Evolutionary conservation across 768 basidiomycete genomes (phyloP), one percentile per base, ranked within the genome.

Genomic region (Hericium rajendrae): DNA sequence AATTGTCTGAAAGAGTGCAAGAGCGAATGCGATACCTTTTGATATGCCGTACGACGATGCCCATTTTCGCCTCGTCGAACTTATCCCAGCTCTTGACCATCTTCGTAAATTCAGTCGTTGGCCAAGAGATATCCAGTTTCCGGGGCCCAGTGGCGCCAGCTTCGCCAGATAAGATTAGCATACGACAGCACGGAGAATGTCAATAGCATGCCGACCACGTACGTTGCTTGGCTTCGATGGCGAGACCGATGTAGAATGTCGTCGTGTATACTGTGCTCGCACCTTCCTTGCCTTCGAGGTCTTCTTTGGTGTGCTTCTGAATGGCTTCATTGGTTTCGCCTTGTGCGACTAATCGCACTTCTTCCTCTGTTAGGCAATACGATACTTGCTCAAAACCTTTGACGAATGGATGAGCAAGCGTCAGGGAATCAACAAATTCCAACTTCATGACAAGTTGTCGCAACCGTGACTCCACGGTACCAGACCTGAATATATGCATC

Each of bases 361-460:
- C 97, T 54, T 90, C 89, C 57, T 91, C 88, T 59, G 82, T 80
- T 40, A 89, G 65, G 71, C 94, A 97, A 70, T 91, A 82, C 37
- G 82, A 85, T 9, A 85, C 78, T 77, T 90, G 89, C 61, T 94
- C 90, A 68, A 97, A 94, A 52, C 93, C 92, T 70, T 91, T 94
- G 72, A 91, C 80, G 74, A 92, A 97, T 38, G 97, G 97, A 74
- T 98, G 97, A 50, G 94, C 94, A 58, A 94, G 76, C 56, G 84
- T 83, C 65, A 99, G 77, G 57, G 91, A 86, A 60, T 97, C 97
- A 64, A 94, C 92, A 64, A 86, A 91, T 76, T 98, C 95, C 54
- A 99, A 84, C 74, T 97, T 97, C 86, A 95, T 94, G 56, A 99
- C 94, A 28, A 99, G 79, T 70, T 94, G 94, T 48, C 97, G 85